Base-by-base conservation (phyloP, 1,284 basidiomycete species). In the Cutaneotrichosporon cyanovorans region DNA sequence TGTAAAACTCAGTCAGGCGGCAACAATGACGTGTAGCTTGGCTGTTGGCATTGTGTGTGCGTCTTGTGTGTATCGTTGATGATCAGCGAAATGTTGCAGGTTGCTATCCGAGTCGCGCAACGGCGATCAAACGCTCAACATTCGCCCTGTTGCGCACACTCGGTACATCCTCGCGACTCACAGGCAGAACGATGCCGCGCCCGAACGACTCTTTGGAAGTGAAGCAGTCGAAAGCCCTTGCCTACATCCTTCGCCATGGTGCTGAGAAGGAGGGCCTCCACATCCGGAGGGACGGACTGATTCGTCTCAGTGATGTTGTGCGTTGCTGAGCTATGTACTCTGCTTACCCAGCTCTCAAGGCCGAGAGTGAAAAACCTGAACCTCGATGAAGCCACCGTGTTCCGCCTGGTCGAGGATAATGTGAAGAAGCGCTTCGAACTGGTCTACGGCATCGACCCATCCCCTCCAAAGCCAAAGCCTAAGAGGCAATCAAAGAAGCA, bases 211-310 rank as follows among this genome's bases (percentile, higher is more conserved):
- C 66, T n/a, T 69, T 71, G 18, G 73, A 74, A 36, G 72, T 76
- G 2, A 59, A 69, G 19, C 72, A 84, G 18, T 87, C 84, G 16
- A 89, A 90, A 65, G 83, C 85, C 0, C 72, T 93, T 0, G 82
- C 87, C 0, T 92, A 85, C 76, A 77, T 93, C 21, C 76, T 93
- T 5, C 78, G 88, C 3, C 89, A 93, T 68, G 87, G 86, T 0
- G 86, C 87, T 0, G 75, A 80, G 56, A 80, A 81, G 43, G 84
- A 91, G 60, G 78, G 80, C 0, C 71, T 95, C 2, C 59, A 73
- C 3, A 83, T 92, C 71, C 79, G 88, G 3, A 59, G 75, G 3
- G 89, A 92, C 68, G 90, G 90, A 1, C 92, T 80, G 62, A 78
- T 89, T 0, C 76, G 76, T 50, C 81, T 91, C 0, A 66, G 73